Evolutionary conservation across 768 basidiomycete species (phyloP).

Genomic region (Russula brevipes): DNA sequence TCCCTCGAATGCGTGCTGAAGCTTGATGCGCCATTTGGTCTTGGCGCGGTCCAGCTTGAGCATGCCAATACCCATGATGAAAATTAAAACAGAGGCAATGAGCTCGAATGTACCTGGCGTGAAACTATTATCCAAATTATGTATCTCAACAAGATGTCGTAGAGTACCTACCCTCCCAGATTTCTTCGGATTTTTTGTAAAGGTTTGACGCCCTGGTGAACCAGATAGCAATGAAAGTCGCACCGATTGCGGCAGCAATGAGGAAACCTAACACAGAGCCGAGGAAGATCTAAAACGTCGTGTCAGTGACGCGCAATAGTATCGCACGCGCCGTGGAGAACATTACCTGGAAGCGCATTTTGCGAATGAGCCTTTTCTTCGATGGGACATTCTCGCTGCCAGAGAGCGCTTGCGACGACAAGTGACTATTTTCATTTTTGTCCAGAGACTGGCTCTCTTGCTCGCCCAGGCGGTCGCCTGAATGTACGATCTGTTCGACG

Average conservation of each 20-base stretch:
- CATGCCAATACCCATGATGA: conserved; percentile 91
- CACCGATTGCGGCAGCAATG: conserved; percentile 78
- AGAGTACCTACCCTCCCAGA: conserved; percentile 80
- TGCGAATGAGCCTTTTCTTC: conserved; percentile 48
- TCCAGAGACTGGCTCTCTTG: neutral
- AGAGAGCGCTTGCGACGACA: conserved; percentile 14
- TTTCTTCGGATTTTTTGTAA: conserved; percentile 76
- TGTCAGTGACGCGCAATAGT: neutral
- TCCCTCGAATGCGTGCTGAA: conserved; percentile 68
- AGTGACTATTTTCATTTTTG: conserved; percentile 5
- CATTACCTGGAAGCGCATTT: conserved; percentile 62
- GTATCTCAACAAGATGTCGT: neutral
- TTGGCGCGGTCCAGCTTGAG: conserved; percentile 92
- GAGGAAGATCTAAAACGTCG: conserved; percentile 56
- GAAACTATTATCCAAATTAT: neutral
- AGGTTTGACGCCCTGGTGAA: conserved; percentile 85
- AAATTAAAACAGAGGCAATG: conserved; percentile 75
- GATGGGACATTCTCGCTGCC: conserved; percentile 23
- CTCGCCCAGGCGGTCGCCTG: neutral
- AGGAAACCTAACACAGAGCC: conserved; percentile 72
- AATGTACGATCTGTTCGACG: conserved; percentile 72
- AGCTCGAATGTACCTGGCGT: conserved; percentile 59
- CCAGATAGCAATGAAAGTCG: conserved; percentile 91
- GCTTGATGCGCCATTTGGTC: conserved; percentile 91
- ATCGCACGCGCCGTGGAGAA: neutral